A percentile compares a stretch with the other conserved stretches of the same genome.
phyloP scores from a whole-genome alignment of 768 basidiomycete species.

The Hortiboletus campestris region DNA sequence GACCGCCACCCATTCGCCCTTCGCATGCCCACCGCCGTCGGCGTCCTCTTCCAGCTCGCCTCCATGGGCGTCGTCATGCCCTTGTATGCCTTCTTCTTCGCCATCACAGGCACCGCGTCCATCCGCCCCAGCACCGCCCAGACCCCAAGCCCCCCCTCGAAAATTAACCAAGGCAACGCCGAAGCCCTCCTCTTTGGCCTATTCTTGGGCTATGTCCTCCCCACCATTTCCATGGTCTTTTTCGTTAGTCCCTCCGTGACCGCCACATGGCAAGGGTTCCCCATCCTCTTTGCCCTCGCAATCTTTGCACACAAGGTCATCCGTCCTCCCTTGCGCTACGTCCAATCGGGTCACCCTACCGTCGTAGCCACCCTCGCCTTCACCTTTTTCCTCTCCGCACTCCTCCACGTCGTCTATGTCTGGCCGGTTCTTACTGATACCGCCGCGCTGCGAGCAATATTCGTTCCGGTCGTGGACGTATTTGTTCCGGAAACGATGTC shows the following conservation, averaged over 20 bases:
- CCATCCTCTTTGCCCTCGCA: slow-evolving; percentile 45
- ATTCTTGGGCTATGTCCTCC: slow-evolving; percentile 44
- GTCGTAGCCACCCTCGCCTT: slow-evolving; percentile 15
- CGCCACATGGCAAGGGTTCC: slow-evolving; percentile 55
- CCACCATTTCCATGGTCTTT: slow-evolving; percentile 44
- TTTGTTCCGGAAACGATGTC: neutral
- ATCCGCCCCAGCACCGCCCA: neutral
- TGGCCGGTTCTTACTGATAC: slow-evolving; percentile 12
- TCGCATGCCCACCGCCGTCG: slow-evolving; percentile 41
- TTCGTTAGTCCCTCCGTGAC: slow-evolving; percentile 43
- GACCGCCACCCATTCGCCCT: slow-evolving; percentile 35
- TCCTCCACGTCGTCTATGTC: slow-evolving; percentile 27
- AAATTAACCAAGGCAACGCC: slow-evolving; percentile 45
- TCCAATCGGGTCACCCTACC: slow-evolving; percentile 21
- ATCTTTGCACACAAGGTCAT: slow-evolving; percentile 39
- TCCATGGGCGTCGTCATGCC: slow-evolving; percentile 46
- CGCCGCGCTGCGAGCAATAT: slow-evolving; percentile 3
- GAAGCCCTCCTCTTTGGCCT: slow-evolving; percentile 54
- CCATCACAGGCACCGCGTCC: slow-evolving; percentile 37
- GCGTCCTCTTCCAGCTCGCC: slow-evolving; percentile 40
- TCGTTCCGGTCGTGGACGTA: slow-evolving; percentile 12
- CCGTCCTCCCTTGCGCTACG: slow-evolving; percentile 26
- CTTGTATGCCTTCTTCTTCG: slow-evolving; percentile 47
- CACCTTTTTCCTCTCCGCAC: slow-evolving; percentile 21
- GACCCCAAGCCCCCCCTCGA: slow-evolving; percentile 2